Evolutionary conservation across 495 filamentous ascomycete species (phyloP).

Genomic region (Saxispiralis lemnorum): DNA sequence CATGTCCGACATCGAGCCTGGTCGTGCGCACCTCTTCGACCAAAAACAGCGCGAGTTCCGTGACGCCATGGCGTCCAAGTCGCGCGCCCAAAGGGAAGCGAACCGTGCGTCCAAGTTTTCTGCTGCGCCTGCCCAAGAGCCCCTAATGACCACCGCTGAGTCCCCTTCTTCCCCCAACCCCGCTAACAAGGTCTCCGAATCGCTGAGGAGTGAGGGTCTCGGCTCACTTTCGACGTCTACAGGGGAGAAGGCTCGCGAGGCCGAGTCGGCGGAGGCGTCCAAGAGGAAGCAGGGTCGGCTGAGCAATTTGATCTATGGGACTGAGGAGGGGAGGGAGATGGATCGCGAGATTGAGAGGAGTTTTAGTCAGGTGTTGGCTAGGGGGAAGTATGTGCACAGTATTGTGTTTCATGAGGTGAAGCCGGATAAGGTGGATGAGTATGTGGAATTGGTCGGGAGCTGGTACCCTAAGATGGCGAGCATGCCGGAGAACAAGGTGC

Average conservation of each 20-base stretch:
- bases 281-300: constrained; percentile 37
- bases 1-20: constrained; percentile 63
- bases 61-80: constrained; percentile 53
- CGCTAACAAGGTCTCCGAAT: constrained; percentile 1
- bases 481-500: constrained; percentile 70
- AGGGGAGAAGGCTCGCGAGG: constrained; percentile 26
- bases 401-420: constrained; percentile 95
- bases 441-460: constrained; percentile 72
- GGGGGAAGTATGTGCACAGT: constrained; percentile 95
- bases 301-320: constrained; percentile 78
- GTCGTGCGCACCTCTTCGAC: constrained; percentile 55
- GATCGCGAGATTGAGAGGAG: constrained; percentile 88
- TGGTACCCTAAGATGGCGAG: constrained; percentile 83
- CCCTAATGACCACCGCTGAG: constrained; percentile 8
- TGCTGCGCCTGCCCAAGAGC: background rate
- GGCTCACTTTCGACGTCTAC: constrained; percentile 20
- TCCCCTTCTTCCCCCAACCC: constrained; percentile 25
- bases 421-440: constrained; percentile 88
- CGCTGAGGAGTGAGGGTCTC: constrained; percentile 8
- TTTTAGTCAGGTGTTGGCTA: constrained; percentile 81
- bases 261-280: constrained; percentile 30
- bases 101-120: constrained; percentile 55
- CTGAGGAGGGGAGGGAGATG: constrained; percentile 77
- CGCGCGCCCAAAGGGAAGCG: constrained; percentile 42
- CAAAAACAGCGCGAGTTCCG: constrained; percentile 71